Percentiles rank a stretch among this genome's conserved stretches.
Evolutionary conservation across 495 filamentous ascomycete genomes (phyloP).

Genomic region (Arthonia radiata): DNA sequence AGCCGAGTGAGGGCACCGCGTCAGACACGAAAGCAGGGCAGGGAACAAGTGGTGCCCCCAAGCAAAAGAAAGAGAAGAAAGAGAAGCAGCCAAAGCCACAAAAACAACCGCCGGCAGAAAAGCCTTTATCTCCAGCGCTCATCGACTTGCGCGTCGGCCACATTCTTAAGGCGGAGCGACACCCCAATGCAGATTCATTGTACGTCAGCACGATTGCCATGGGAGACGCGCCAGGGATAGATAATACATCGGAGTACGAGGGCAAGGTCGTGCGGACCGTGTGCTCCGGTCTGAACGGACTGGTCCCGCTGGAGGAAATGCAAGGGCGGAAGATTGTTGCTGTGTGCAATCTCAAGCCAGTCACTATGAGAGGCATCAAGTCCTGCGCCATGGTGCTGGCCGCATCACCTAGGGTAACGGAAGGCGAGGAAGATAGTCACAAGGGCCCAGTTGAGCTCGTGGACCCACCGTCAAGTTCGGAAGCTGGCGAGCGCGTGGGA

Average conservation of each 20-base stretch:
- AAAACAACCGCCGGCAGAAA: conserved; percentile 37
- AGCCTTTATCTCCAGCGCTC: conserved; percentile 51
- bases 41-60: conserved; percentile 15
- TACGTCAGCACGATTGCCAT: conserved; percentile 93
- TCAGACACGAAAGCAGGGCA: conserved; percentile 14
- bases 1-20: conserved; percentile 11
- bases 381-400: conserved; percentile 89
- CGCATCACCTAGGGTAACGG: conserved; percentile 51
- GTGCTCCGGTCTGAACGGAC: conserved; percentile 84
- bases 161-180: conserved; percentile 79
- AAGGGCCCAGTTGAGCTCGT: conserved; percentile 84
- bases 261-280: conserved; percentile 79
- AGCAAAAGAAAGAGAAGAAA: conserved; percentile 72
- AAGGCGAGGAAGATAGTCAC: conserved; percentile 64
- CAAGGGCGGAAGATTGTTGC: conserved; percentile 82
- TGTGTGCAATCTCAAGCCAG: conserved; percentile 93
- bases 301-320: conserved; percentile 85
- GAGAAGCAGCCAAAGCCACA: conserved; percentile 41
- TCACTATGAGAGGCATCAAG: conserved; percentile 96
- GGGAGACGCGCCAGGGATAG: conserved; percentile 64
- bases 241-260: conserved; percentile 70
- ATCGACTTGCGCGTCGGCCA: conserved; percentile 93
- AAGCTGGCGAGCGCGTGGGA: conserved; percentile 62
- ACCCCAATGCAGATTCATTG: conserved; percentile 89
- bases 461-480: conserved; percentile 50